A percentile compares a stretch with the other conserved stretches of the same genome.
These are phyloP conservation scores for Saturnispora ahearnii DNA, from an alignment of 805 yeast genomes.

Conservation along the genomic window DNA sequence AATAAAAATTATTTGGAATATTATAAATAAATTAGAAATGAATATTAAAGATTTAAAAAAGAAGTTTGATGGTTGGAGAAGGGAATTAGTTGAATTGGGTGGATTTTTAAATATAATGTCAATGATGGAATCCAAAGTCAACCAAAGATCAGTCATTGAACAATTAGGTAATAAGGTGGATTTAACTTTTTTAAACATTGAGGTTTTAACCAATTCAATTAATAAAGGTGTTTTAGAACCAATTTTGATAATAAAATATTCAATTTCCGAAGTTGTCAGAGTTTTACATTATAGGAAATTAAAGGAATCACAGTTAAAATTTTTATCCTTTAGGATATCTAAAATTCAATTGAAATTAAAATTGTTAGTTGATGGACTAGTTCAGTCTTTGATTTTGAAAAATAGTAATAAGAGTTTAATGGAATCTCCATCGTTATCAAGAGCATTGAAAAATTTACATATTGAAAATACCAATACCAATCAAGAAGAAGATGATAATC, in stretches of 20 bases:
- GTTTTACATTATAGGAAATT: constrained; percentile 41
- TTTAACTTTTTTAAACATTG: constrained; percentile 40
- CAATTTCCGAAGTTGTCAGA: constrained; percentile 35
- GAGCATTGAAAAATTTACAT: constrained; percentile 23
- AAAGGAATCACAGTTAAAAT: constrained; percentile 42
- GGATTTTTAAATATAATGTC: constrained; percentile 50
- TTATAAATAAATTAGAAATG: constrained; percentile 27
- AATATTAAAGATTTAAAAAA: constrained; percentile 31
- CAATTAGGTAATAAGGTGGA: constrained; percentile 47
- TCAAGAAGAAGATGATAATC: neutral
- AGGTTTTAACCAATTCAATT: constrained; percentile 33
- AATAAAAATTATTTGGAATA: constrained; percentile 12
- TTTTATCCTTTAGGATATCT: constrained; percentile 30
- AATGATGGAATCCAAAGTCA: constrained; percentile 28
- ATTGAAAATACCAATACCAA: constrained; percentile 1
- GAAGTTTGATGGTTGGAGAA: constrained; percentile 32
- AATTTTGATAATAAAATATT: constrained; percentile 38
- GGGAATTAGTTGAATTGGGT: constrained; percentile 41
- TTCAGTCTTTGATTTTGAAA: constrained; percentile 2
- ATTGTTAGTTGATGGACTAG: constrained; percentile 19
- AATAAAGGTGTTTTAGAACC: constrained; percentile 42
- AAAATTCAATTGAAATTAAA: constrained; percentile 31
- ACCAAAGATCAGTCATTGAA: constrained; percentile 32
- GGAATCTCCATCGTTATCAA: constrained; percentile 28
- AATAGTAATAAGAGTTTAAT: constrained; percentile 13